These are phyloP conservation scores for Knoxdaviesia capensis DNA, from an alignment of 2,329 filamentous ascomycete genomes.

Conservation along the genomic window DNA sequence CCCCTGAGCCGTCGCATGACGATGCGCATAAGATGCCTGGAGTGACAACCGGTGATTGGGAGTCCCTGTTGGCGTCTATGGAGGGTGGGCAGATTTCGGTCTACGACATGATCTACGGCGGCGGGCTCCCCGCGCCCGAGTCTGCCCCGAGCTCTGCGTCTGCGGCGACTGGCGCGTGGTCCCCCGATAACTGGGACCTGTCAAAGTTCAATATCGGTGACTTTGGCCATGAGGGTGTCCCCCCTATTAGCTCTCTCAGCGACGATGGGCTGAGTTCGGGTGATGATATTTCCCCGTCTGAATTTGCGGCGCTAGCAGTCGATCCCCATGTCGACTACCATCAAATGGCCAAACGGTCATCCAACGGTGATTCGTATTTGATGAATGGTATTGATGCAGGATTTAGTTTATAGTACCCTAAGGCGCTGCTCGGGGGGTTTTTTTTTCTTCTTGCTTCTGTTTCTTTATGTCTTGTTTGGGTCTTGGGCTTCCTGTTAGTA, in stretches of 20 bases:
- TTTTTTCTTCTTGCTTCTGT: slow-evolving; percentile 1
- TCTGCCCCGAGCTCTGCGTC: slow-evolving; percentile 11
- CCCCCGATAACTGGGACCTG: slow-evolving; percentile 36
- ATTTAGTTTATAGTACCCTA: neutral
- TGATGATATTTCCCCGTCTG: slow-evolving; percentile 26
- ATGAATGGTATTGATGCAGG: too few relatives aligned
- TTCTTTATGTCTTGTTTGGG: neutral
- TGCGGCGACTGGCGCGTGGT: slow-evolving; percentile 21
- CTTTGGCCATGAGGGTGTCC: slow-evolving; percentile 20
- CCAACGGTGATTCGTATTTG: too few relatives aligned
- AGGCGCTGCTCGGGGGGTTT: neutral
- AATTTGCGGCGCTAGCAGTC: slow-evolving; percentile 11
- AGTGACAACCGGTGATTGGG: slow-evolving; percentile 54
- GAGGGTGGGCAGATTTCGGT: slow-evolving; percentile 66
- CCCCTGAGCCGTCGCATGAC: too few relatives aligned
- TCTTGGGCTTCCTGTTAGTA: neutral
- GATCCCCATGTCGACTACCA: neutral
- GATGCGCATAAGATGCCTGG: too few relatives aligned
- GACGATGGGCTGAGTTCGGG: slow-evolving; percentile 37
- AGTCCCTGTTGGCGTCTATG: slow-evolving; percentile 58
- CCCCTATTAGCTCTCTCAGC: slow-evolving; percentile 33
- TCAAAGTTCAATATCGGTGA: slow-evolving; percentile 28
- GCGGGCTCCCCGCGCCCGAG: slow-evolving; percentile 24
- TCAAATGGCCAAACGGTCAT: neutral
- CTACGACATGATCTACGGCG: slow-evolving; percentile 67